phyloP scores from a whole-genome alignment of 495 filamentous ascomycete species.

The Alectoria sarmentosa region DNA sequence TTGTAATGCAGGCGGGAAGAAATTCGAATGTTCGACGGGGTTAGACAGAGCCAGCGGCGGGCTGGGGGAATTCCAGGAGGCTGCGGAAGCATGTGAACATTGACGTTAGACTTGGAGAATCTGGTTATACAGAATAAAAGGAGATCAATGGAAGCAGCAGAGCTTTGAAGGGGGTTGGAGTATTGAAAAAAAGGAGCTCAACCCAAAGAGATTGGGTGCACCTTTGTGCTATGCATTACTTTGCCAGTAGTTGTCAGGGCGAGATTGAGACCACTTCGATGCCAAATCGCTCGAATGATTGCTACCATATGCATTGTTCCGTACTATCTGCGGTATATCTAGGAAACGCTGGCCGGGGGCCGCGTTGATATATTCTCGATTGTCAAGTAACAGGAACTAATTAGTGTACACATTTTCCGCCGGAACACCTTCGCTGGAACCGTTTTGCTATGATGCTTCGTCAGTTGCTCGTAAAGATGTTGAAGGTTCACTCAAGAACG shows the following conservation, averaged over 20 bases:
- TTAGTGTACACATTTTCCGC: constrained; percentile 9
- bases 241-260: neutral
- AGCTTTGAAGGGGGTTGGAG: neutral
- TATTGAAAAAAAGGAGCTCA: too few species aligned
- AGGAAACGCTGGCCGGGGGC: neutral
- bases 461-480: neutral
- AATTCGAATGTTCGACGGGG: neutral
- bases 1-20: neutral
- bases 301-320: constrained; percentile 1
- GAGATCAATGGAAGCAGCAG: neutral
- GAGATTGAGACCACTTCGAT: neutral
- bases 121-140: neutral
- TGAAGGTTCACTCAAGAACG: neutral
- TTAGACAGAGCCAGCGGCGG: neutral
- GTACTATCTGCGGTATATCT: neutral
- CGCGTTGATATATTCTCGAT: neutral
- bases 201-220: too few species aligned
- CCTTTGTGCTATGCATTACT: too few species aligned
- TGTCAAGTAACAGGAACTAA: neutral
- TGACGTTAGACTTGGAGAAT: neutral
- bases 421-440: constrained; percentile 16
- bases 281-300: neutral
- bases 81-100: neutral
- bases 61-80: neutral
- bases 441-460: constrained; percentile 2